Percentiles rank a stretch among this genome's conserved stretches.
Conservation (phyloP, 1,139 yeast species). For the Scheffersomyces titani region DNA sequence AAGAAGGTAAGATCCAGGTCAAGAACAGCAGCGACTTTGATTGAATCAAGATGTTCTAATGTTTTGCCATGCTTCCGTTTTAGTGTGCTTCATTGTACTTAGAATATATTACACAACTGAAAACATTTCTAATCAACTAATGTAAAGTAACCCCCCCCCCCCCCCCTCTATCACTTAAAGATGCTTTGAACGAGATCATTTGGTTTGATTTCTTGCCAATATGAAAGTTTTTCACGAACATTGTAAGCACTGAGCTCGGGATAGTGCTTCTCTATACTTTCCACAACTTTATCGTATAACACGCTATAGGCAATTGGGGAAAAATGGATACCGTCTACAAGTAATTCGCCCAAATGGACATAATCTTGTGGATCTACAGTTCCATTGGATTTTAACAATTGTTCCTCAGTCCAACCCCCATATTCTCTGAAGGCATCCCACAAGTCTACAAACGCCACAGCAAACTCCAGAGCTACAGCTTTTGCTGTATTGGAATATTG, state of each 20-base stretch:
- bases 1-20: background rate
- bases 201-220: slow-evolving; percentile 15
- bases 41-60: background rate
- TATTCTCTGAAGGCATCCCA: slow-evolving; percentile 42
- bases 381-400: slow-evolving; percentile 7
- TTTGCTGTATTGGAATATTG: slow-evolving; percentile 53
- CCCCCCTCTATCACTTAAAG: background rate
- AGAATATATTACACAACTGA: background rate
- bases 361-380: slow-evolving; percentile 3
- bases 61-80: no score
- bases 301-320: slow-evolving; percentile 60
- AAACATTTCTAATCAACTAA: background rate
- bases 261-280: slow-evolving; percentile 38
- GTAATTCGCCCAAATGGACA: slow-evolving; percentile 17
- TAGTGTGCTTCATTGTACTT: no score
- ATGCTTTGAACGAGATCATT: slow-evolving; percentile 2
- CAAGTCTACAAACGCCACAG: slow-evolving; percentile 56
- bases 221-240: slow-evolving; percentile 32
- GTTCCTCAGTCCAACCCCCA: slow-evolving; percentile 20
- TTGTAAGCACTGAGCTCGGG: slow-evolving; percentile 50
- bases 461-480: slow-evolving; percentile 42
- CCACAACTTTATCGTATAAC: slow-evolving; percentile 43
- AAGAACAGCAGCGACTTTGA: background rate
- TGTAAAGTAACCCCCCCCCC: background rate
- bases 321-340: slow-evolving; percentile 70